Evolutionary conservation across 768 basidiomycete genomes (phyloP), one percentile per base, ranked within the genome.

Genomic region (Antrodiella citrinella): DNA sequence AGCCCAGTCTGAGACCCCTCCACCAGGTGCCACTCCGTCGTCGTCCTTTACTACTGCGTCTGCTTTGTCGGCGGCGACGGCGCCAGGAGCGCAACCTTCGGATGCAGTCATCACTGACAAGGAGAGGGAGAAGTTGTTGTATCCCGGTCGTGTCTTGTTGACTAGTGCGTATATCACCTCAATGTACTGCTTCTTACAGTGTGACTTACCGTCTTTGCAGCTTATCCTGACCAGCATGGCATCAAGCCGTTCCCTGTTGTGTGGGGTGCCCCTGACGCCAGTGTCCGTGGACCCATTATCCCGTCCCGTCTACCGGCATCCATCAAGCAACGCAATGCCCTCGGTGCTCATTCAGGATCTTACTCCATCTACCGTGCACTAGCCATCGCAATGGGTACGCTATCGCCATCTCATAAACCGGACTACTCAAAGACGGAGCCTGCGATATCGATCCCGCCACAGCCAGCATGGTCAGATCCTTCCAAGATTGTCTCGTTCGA

Each of bases 311-410:
- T 93, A 19, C 78, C 86, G 0, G 75, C 76, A 11, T 83, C 85
- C 24, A 86, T 95, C 72, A 94, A 93, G 69, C 77, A 82, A 48
- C 84, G 95, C 43, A 97, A 97, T 66, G 88, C 94, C 21, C 78
- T 97, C 62, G 94, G 95, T 9, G 93, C 95, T 0, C 93, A 96
- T 64, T 84, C 84, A 0, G 94, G 95, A 4, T 88, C 86, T 1
- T 97, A 97, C 67, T 91, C 88, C 12, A 93, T 96, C 67, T 97
- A 96, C 66, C 84, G 92, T 26, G 91, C 95, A 0, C 76, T 98
- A 11, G 81, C 88, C 9, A 93, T 96, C 62, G 95, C 92, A 5
- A 86, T 95, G 78, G 87, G 88, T 35, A 77, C 84, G 2, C 80
- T 91, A 49, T 72, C 80, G 23, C 88, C 87, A 0, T 73, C 79